A percentile compares a stretch with the other conserved stretches of the same genome.
Conservation (phyloP, 306 rosid species). For the Astragalus membranaceus region DNA sequence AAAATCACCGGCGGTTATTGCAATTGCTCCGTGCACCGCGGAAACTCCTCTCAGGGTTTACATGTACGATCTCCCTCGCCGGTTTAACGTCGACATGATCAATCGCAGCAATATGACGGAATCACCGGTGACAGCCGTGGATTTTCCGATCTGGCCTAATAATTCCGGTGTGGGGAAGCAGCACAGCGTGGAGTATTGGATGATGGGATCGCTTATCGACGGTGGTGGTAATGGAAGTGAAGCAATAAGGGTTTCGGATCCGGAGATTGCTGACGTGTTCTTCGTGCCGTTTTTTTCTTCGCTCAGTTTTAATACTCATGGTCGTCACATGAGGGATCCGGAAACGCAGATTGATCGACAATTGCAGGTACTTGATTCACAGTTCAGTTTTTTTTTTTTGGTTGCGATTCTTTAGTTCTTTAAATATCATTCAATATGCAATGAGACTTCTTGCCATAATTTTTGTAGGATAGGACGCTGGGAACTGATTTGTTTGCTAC, state of each 20-base stretch:
- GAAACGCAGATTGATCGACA: constrained; percentile 57
- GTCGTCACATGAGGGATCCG: constrained; percentile 60
- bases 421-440: no score
- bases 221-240: constrained; percentile 28
- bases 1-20: constrained; percentile 22
- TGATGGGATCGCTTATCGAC: constrained; percentile 68
- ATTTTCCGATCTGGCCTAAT: constrained; percentile 58
- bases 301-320: constrained; percentile 63
- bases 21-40: constrained; percentile 23
- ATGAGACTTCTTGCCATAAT: no score
- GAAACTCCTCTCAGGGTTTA: constrained; percentile 39
- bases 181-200: constrained; percentile 91
- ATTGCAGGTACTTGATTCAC: constrained; percentile 48
- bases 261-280: constrained; percentile 67
- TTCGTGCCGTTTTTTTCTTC: constrained; percentile 82
- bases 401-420: no score
- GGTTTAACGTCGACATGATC: constrained; percentile 69
- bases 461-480: not conserved
- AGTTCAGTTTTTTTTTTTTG: no score
- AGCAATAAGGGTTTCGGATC: constrained; percentile 59
- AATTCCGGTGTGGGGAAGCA: constrained; percentile 60
- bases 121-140: constrained; percentile 39
- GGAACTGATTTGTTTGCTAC: not conserved
- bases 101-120: constrained; percentile 29
- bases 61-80: constrained; percentile 83